A percentile compares a stretch with the other conserved stretches of the same genome.
Evolutionary conservation across 78 protist species (phyloP).

Genomic region (Bigelowiella natans): DNA sequence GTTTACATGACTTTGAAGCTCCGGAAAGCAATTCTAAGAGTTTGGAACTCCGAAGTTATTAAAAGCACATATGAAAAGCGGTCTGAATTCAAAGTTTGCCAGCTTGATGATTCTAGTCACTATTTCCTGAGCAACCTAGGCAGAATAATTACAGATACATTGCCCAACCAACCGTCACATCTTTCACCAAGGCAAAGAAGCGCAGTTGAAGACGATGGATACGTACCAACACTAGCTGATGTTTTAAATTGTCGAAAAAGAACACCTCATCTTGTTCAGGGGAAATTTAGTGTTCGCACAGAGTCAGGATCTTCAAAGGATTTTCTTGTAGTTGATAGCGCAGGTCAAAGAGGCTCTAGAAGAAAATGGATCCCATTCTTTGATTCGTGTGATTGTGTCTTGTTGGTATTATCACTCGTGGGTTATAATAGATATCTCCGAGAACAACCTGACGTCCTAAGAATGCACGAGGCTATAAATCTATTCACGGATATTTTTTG

Average conservation of each 20-base stretch:
- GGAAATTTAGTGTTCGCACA: not conserved
- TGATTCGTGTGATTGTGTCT: not conserved
- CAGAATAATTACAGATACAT: too few species aligned
- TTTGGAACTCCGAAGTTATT: not conserved
- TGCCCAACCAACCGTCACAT: too few species aligned
- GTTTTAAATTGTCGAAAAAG: not conserved
- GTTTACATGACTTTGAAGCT: not conserved
- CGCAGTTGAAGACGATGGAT: not conserved
- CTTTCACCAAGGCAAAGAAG: not conserved
- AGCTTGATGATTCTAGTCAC: not conserved
- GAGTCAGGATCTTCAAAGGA: not conserved
- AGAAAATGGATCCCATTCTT: slow-evolving; percentile 14
- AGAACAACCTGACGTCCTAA: not conserved
- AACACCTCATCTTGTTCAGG: not conserved
- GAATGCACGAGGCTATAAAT: not conserved
- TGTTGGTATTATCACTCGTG: not conserved
- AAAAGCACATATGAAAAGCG: not conserved
- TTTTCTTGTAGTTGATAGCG: not conserved
- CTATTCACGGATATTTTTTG: not conserved
- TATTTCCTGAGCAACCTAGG: not conserved
- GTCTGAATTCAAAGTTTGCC: not conserved
- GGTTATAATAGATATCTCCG: not conserved
- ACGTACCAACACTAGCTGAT: not conserved
- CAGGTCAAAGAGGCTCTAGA: not conserved
- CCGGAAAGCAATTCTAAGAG: not conserved